Conservation (phyloP, 257 asterid genomes). For the Primulina huaijiensis region DNA sequence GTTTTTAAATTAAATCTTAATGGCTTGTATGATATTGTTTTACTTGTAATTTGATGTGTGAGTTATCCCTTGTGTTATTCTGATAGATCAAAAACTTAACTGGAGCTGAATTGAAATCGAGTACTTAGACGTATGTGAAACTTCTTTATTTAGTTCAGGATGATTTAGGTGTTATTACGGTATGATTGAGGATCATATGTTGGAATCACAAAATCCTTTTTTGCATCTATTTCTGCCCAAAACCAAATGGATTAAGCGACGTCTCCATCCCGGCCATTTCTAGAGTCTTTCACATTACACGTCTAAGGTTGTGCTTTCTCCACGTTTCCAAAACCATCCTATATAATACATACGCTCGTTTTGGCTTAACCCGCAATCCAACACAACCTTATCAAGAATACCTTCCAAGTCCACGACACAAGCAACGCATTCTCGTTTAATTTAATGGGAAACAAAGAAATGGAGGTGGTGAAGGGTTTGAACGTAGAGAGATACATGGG, state of each 20-base stretch:
- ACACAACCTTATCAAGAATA: constrained; percentile 20
- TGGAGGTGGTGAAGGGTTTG: constrained; percentile 62
- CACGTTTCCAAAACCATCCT: background rate
- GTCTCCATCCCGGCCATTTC: background rate
- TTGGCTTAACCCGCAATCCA: background rate
- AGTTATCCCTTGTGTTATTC: too few relatives aligned
- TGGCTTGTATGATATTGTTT: too few relatives aligned
- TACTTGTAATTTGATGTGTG: too few relatives aligned
- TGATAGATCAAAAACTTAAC: too few relatives aligned
- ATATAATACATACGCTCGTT: background rate
- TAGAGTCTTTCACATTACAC: background rate
- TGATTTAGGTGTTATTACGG: too few relatives aligned
- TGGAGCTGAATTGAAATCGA: too few relatives aligned
- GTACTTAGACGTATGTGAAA: too few relatives aligned
- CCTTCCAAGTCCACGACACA: background rate
- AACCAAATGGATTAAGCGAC: background rate
- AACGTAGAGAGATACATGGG: constrained; percentile 75
- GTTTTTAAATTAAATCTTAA: too few relatives aligned
- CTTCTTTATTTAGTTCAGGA: too few relatives aligned
- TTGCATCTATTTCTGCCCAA: too few relatives aligned
- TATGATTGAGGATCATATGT: too few relatives aligned
- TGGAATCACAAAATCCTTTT: too few relatives aligned
- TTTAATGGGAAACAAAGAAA: constrained; percentile 49
- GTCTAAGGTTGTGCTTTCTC: background rate
- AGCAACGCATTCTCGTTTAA: background rate